phyloP scores from a whole-genome alignment of 306 rosid genomes.

The Arachis hypogaea region DNA sequence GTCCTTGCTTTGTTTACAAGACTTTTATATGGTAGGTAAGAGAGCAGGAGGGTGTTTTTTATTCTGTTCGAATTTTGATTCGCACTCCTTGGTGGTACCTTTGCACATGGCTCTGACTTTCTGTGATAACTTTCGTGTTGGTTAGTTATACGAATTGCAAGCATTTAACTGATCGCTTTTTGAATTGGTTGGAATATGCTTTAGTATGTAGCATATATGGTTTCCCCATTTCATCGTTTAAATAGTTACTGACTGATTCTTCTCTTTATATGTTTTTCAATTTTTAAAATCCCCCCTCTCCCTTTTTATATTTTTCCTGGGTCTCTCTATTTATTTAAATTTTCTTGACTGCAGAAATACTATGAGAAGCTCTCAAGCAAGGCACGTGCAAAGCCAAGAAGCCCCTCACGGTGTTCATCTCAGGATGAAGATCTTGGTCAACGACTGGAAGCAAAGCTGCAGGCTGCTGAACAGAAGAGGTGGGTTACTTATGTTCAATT shows the following conservation, averaged over 20 bases:
- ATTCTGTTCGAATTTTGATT: slow-evolving; percentile 36
- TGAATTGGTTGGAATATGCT: neutral
- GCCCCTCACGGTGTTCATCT: slow-evolving; percentile 68
- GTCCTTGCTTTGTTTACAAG: slow-evolving; percentile 29
- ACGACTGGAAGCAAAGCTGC: slow-evolving; percentile 90
- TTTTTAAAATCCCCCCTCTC: too few relatives aligned
- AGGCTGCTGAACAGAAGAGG: slow-evolving; percentile 96
- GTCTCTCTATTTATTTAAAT: slow-evolving; percentile 2
- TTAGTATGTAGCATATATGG: slow-evolving; percentile 12
- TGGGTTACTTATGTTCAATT: slow-evolving; percentile 25
- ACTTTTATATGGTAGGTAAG: slow-evolving; percentile 48
- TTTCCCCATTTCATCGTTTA: slow-evolving; percentile 4
- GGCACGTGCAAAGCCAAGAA: slow-evolving; percentile 88
- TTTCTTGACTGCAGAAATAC: slow-evolving; percentile 60
- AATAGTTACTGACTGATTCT: slow-evolving; percentile 1
- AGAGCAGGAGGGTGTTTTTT: slow-evolving; percentile 35
- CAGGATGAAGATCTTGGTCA: slow-evolving; percentile 79
- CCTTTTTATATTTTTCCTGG: too few relatives aligned
- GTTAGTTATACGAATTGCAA: slow-evolving; percentile 17
- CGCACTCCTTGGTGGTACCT: slow-evolving; percentile 27
- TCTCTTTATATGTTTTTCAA: slow-evolving; percentile 18
- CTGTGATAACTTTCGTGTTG: neutral
- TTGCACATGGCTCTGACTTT: slow-evolving; percentile 40
- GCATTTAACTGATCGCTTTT: slow-evolving; percentile 7
- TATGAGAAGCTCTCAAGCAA: slow-evolving; percentile 78